A percentile compares a stretch with the other conserved stretches of the same genome.
phyloP scores from a whole-genome alignment of 306 rosid genomes.

The Vigna angularis region DNA sequence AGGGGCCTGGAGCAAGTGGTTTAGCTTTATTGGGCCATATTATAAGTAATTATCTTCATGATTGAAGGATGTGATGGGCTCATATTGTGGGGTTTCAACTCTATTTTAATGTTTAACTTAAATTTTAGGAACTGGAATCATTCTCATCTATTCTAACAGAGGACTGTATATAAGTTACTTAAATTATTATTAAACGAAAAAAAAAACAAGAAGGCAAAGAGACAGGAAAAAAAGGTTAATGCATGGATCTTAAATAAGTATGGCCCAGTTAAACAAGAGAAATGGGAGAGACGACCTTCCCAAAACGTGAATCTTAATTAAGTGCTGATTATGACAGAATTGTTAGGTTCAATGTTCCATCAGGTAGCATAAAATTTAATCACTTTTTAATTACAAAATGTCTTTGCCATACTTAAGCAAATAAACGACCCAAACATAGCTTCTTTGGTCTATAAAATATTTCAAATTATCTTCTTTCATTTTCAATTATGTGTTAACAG shows the following conservation, averaged over 20 bases:
- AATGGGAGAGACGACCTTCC: conserved; percentile 5
- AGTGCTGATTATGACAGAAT: conserved; percentile 12
- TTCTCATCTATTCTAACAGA: conserved; percentile 13
- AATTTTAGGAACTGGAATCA: conserved; percentile 2
- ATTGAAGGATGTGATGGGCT: conserved; percentile 26
- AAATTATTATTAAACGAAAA: conserved; percentile 5
- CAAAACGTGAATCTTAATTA: conserved; percentile 18
- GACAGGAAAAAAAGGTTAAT: background rate
- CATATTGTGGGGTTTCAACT: conserved; percentile 30
- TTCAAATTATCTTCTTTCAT: too few species aligned
- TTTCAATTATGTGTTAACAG: too few species aligned
- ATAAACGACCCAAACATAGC: background rate
- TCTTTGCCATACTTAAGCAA: background rate
- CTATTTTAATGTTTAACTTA: conserved; percentile 15
- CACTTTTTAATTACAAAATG: background rate
- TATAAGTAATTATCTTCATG: conserved; percentile 25
- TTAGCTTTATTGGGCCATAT: conserved; percentile 42
- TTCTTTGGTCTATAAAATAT: too few species aligned
- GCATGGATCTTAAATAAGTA: background rate
- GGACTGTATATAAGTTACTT: conserved; percentile 27
- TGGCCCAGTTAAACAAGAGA: conserved; percentile 2
- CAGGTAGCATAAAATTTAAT: background rate
- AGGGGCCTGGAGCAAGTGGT: conserved; percentile 25
- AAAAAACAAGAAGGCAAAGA: background rate
- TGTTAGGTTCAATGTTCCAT: conserved; percentile 28